Percentiles rank a stretch among this genome's conserved stretches.
phyloP scores from a whole-genome alignment of 2,329 filamentous ascomycete species.

The Aspergillaceae sp. region DNA sequence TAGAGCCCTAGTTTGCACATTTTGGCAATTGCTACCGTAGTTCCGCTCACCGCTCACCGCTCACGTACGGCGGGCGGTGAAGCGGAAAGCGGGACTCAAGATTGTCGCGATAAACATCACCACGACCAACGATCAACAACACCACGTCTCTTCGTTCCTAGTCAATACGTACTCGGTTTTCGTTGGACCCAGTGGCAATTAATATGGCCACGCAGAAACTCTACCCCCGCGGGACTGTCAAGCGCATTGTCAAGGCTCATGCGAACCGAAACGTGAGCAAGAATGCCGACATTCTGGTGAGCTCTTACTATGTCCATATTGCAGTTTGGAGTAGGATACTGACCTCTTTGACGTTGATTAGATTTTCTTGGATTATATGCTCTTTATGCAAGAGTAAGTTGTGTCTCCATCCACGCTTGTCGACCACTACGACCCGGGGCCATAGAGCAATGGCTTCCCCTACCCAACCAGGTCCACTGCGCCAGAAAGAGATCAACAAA shows the following conservation, averaged over 20 bases:
- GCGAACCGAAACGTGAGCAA: conserved; percentile 71
- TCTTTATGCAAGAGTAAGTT: conserved; percentile 63
- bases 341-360: conserved; percentile 25
- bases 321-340: not conserved
- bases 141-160: not conserved
- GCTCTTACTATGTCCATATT: conserved; percentile 13
- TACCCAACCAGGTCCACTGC: not conserved
- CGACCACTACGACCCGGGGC: not conserved
- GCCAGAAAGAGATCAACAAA: not conserved
- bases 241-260: conserved; percentile 85
- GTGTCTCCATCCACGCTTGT: not conserved
- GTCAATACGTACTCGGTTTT: no score
- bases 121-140: not conserved
- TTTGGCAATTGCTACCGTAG: no score
- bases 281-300: conserved; percentile 75
- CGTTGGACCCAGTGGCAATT: not conserved
- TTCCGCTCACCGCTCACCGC: no score
- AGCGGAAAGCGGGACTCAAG: not conserved
- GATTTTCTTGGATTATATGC: conserved; percentile 77
- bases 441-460: not conserved
- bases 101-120: not conserved
- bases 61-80: not conserved
- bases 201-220: conserved; percentile 63
- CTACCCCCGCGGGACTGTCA: conserved; percentile 76
- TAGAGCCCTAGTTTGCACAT: no score